Percentiles rank a stretch among this genome's conserved stretches.
Conservation (phyloP, 495 filamentous ascomycete genomes). For the Penicillium bialowiezense region DNA sequence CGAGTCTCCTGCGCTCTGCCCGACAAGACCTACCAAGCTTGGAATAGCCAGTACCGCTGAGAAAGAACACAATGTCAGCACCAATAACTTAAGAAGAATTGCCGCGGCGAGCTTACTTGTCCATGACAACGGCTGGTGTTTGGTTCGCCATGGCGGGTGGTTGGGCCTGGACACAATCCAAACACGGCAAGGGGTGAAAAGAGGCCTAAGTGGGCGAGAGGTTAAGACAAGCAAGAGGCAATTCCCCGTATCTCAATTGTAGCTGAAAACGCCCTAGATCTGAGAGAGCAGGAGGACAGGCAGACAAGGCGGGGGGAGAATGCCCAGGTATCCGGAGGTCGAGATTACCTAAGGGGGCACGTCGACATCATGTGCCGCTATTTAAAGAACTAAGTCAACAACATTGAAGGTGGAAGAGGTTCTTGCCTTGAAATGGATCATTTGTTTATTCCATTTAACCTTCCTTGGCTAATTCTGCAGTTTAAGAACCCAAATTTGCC, state of each 20-base stretch:
- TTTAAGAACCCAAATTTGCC: background rate
- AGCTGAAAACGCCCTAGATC: constrained; percentile 1
- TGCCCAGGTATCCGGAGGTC: constrained; percentile 7
- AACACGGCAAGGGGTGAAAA: background rate
- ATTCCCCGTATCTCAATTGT: constrained; percentile 3
- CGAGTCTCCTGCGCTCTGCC: background rate
- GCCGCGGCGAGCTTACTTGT: constrained; percentile 77
- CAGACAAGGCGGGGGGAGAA: constrained; percentile 29
- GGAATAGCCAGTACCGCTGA: constrained; percentile 96
- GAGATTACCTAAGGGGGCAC: constrained; percentile 19
- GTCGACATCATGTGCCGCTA: constrained; percentile 22
- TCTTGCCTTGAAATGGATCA: too few species aligned
- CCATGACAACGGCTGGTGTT: constrained; percentile 99
- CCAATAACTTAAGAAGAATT: constrained; percentile 8
- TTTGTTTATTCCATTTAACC: too few species aligned
- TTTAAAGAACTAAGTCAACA: background rate
- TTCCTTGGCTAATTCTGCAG: too few species aligned
- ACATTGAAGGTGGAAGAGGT: too few species aligned
- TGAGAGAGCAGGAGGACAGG: constrained; percentile 14
- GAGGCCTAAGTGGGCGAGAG: background rate
- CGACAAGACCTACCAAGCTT: constrained; percentile 73
- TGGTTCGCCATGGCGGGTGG: constrained; percentile 77
- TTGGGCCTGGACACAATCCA: constrained; percentile 10
- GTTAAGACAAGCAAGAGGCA: constrained; percentile 4
- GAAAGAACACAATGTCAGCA: constrained; percentile 23